Evolutionary conservation across 257 asterid species (phyloP).

Genomic region (Solanum lignicaule): DNA sequence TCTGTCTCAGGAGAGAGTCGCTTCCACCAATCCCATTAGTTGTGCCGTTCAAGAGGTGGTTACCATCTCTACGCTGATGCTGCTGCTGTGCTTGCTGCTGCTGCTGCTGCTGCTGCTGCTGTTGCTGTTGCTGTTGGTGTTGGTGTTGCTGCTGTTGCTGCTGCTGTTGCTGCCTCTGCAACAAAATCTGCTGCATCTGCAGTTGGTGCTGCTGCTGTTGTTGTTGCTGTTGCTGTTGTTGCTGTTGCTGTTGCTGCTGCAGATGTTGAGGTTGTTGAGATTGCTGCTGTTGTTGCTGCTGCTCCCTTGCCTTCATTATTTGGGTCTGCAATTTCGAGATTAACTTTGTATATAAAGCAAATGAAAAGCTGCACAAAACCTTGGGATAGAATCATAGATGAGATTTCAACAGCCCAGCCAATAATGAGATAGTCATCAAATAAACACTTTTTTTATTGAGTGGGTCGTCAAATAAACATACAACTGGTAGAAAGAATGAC

Average conservation of each 20-base stretch:
- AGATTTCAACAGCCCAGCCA: background rate
- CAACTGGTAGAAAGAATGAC: background rate
- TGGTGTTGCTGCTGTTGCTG: constrained; percentile 46
- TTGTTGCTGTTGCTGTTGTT: constrained; percentile 43
- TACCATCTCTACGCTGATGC: constrained; percentile 67
- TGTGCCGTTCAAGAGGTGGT: constrained; percentile 67
- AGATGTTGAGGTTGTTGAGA: constrained; percentile 41
- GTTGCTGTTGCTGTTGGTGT: constrained; percentile 1
- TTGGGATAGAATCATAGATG: background rate
- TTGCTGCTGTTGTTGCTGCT: constrained; percentile 65
- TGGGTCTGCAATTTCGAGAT: constrained; percentile 54
- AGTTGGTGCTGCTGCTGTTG: constrained; percentile 54
- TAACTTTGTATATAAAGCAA: background rate
- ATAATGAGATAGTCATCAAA: background rate
- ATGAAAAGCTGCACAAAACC: background rate
- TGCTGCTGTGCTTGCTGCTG: constrained; percentile 34
- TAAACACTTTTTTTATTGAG: background rate
- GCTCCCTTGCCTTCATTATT: constrained; percentile 85
- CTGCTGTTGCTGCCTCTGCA: constrained; percentile 78
- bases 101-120: background rate
- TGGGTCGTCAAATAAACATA: background rate
- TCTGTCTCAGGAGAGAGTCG: constrained; percentile 76
- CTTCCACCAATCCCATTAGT: constrained; percentile 76
- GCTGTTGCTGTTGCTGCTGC: constrained; percentile 37
- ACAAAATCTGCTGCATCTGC: constrained; percentile 68